Conservation (phyloP, 768 basidiomycete genomes). For the Lactarius hatsudake region DNA sequence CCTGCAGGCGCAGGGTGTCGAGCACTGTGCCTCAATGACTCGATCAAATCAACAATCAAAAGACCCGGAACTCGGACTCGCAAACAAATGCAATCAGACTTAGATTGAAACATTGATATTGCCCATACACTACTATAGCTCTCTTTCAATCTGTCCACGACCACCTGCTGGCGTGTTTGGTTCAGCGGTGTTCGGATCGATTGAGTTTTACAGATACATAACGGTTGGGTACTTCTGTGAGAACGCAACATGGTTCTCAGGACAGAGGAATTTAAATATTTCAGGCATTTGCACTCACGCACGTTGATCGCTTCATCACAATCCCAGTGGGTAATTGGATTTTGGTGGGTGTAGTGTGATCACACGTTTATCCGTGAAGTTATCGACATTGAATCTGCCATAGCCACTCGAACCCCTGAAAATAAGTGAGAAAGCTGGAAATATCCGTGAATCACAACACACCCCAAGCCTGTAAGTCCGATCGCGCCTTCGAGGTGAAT, state of each 20-base stretch:
- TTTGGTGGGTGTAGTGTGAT: conserved; percentile 42
- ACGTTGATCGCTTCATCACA: not conserved
- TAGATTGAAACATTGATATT: not conserved
- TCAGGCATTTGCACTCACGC: not conserved
- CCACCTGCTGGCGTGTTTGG: not conserved
- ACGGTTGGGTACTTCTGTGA: not conserved
- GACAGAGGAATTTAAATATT: not conserved
- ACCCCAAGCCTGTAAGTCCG: conserved; percentile 48
- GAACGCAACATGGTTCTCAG: not conserved
- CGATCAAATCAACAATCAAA: not conserved
- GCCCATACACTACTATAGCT: too few species aligned
- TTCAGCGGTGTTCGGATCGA: not conserved
- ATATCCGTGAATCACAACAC: conserved; percentile 26
- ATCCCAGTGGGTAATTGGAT: conserved; percentile 5
- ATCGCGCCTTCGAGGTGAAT: conserved; percentile 43
- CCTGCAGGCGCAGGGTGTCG: not conserved
- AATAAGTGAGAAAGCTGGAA: not conserved
- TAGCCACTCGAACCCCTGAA: conserved; percentile 42
- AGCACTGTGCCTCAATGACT: not conserved
- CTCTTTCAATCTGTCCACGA: too few species aligned
- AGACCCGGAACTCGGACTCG: not conserved
- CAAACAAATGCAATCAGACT: not conserved
- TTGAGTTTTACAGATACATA: not conserved
- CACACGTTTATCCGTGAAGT: conserved; percentile 47
- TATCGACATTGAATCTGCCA: conserved; percentile 50